Evolutionary conservation across 2,329 filamentous ascomycete species (phyloP).

Genomic region (Phyllosticta ampelicida): DNA sequence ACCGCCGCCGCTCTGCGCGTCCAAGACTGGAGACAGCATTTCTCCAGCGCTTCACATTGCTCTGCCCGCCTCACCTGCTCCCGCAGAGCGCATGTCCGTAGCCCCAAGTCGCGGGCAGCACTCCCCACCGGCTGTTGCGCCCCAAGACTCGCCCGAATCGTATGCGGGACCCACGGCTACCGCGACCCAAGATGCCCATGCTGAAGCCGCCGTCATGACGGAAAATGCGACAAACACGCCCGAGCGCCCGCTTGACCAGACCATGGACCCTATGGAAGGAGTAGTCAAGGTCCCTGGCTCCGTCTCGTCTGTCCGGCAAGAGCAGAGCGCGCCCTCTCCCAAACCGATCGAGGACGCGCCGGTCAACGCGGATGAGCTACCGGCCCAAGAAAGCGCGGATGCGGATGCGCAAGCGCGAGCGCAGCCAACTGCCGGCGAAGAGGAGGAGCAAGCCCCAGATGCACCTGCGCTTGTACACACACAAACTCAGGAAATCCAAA

Average conservation of each 20-base stretch:
- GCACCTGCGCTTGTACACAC: not conserved
- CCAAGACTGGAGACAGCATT: not conserved
- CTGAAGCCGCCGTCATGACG: conserved; percentile 11
- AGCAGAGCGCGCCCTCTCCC: not conserved
- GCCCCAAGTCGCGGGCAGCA: not conserved
- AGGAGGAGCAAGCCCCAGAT: not conserved
- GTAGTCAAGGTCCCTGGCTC: not conserved
- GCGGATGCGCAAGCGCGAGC: not conserved
- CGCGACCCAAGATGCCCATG: conserved; percentile 12
- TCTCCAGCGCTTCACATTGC: not conserved
- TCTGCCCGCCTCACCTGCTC: not conserved
- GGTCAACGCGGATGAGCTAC: not conserved
- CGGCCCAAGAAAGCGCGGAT: conserved; percentile 1
- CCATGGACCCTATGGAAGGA: conserved; percentile 2
- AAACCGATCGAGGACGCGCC: not conserved
- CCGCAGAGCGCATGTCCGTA: not conserved
- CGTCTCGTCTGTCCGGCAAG: not conserved
- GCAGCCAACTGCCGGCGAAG: not conserved
- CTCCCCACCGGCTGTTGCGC: not conserved
- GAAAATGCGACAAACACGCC: conserved; percentile 8
- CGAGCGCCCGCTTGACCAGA: not conserved
- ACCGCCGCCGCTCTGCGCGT: not conserved
- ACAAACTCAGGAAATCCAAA: conserved; percentile 9
- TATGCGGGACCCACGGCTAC: conserved; percentile 6
- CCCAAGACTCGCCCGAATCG: not conserved